phyloP scores from a whole-genome alignment of 176 grass and related monocot species.

The Saccharum spontaneum region DNA sequence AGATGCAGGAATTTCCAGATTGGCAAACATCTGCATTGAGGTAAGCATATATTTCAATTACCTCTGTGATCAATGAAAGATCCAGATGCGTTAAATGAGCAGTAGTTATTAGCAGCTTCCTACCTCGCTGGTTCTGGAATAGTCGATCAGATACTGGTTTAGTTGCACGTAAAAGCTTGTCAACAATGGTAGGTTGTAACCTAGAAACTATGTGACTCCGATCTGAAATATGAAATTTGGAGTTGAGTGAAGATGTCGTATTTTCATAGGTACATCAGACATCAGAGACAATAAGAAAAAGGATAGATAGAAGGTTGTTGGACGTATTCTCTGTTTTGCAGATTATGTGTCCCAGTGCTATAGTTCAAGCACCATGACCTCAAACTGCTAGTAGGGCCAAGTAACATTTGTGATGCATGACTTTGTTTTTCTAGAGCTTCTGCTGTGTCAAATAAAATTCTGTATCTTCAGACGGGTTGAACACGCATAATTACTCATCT shows the following conservation, averaged over 20 bases:
- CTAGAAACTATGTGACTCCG: too few species aligned
- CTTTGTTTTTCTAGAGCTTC: conserved; percentile 5
- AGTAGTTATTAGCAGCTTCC: not conserved
- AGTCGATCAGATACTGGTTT: not conserved
- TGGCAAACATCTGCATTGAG: conserved; percentile 77
- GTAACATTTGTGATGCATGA: not conserved
- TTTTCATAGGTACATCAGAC: not conserved
- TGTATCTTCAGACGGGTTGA: not conserved
- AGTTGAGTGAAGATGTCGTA: not conserved
- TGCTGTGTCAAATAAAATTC: not conserved
- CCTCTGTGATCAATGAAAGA: not conserved
- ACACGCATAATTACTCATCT: not conserved
- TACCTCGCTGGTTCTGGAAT: not conserved
- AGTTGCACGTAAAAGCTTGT: not conserved
- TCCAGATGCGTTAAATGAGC: not conserved
- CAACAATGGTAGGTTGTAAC: not conserved
- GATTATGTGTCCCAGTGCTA: not conserved
- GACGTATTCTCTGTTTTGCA: not conserved
- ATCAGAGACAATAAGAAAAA: not conserved
- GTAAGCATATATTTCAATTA: conserved; percentile 15
- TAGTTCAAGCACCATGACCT: not conserved
- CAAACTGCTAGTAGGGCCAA: not conserved
- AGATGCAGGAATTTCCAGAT: conserved; percentile 63
- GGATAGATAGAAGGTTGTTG: not conserved
- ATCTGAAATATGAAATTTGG: not conserved